phyloP scores from a whole-genome alignment of 345 rosid genomes.

The Eucalyptus sideroxylon region DNA sequence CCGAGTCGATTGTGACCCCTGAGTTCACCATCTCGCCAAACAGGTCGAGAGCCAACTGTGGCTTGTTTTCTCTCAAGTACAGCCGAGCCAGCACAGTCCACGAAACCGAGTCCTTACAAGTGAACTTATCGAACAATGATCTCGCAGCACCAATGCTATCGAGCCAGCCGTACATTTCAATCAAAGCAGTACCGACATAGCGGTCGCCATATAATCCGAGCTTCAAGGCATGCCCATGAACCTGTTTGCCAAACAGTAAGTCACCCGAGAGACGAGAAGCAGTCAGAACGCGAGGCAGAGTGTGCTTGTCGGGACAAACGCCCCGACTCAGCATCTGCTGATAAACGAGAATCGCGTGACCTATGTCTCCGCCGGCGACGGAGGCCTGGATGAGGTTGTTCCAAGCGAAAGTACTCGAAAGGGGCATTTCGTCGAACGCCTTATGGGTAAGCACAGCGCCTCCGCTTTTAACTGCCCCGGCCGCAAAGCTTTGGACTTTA shows the following conservation, averaged over 20 bases:
- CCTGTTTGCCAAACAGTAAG: constrained; percentile 18
- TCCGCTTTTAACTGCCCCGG: neutral
- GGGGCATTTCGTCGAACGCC: constrained; percentile 32
- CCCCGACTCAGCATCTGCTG: constrained; percentile 33
- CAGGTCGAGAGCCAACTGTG: constrained; percentile 15
- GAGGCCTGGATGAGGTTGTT: constrained; percentile 25
- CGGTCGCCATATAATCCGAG: constrained; percentile 19
- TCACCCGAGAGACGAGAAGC: constrained; percentile 22
- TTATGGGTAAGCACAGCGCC: constrained; percentile 2
- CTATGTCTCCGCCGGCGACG: constrained; percentile 7
- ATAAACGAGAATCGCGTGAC: constrained; percentile 14
- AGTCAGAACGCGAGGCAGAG: constrained; percentile 25
- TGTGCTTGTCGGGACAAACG: constrained; percentile 24
- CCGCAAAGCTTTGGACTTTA: neutral
- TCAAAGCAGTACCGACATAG: constrained; percentile 24
- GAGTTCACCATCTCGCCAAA: constrained; percentile 20
- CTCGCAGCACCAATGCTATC: constrained; percentile 21
- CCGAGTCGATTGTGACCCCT: constrained; percentile 10
- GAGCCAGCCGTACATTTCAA: constrained; percentile 33
- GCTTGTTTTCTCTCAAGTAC: constrained; percentile 19
- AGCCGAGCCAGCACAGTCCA: constrained; percentile 29
- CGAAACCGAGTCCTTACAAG: constrained; percentile 18
- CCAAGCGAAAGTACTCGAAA: constrained; percentile 21
- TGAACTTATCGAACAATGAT: constrained; percentile 19
- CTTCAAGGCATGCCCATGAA: constrained; percentile 31